Evolutionary conservation across 2,329 filamentous ascomycete species (phyloP), one percentile per base, ranked within the genome.

Genomic region (Cordyceps cateniannulata): DNA sequence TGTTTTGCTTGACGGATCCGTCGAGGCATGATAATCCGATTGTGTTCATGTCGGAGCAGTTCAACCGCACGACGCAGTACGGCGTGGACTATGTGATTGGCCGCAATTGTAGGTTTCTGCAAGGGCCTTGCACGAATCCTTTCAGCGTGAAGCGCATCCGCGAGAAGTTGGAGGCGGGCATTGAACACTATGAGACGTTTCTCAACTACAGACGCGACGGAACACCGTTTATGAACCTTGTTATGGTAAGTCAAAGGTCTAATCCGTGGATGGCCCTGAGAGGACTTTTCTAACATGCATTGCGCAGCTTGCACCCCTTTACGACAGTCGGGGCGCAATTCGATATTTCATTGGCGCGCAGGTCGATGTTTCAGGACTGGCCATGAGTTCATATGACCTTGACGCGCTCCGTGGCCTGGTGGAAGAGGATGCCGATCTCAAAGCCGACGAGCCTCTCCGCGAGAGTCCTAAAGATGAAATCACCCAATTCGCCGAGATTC

Each of bases 131-230:
- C 66, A 91, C 89, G 6, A 88, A 87, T 64, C 78, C 77, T 0
- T 79, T 81, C 63, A 88, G 85, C 55, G 78, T 89, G 0, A 73
- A 78, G 59, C 79, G 90, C 58, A 76, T 93, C 12, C 78, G 81
- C 35, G 81, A 87, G 45, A 85, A 85, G 29, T 73, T 88, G 12
- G 71, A 77, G 8, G 81, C 79, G 1, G 86, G 87, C n/a, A 80
- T 83, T 65, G 89, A 92, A 66, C 84, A 87, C 64, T 88, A 81
- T 59, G 90, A 93, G 67, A 84, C 90, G 0, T 85, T 93, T 60
- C 74, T 93, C 42, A 93, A 93, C 70, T 93, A 90, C 67, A 83
- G 88, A 35, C 83, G 88, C n/a, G 88, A 91, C 66, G 88, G 88
- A 0, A 88, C 86, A 0, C 87, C 87, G 0, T 91, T 91, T 68